Evolutionary conservation across 2,329 filamentous ascomycete species (phyloP), one percentile per base, ranked within the genome.

Genomic region (Waltergamsia citrina): DNA sequence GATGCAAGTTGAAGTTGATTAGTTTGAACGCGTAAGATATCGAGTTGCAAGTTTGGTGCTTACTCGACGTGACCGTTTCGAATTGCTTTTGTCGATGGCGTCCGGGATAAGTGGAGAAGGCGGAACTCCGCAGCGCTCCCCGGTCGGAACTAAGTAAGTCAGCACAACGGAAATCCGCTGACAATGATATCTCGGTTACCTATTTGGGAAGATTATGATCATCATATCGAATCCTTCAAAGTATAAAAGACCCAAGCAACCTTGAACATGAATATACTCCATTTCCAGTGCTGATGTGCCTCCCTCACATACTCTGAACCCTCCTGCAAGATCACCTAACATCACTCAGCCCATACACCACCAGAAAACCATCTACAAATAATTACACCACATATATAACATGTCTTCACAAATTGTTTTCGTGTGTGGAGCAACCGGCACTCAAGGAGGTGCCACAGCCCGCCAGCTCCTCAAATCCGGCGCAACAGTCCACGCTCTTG

Each of bases 361-460:
- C 15, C 28, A n/a, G 14, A 6, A 3, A n/a, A 26, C 9, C 14
- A 33, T 9, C 29, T 12, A 10, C 16, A 6, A 12, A 6, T 15
- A 33, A 5, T 15, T 10, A 27, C 33, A 3, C 14, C 23, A 28
- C 24, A n/a, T 29, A 10, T 14, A 11, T 19, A 29, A n/a, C 44
- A 41, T 60, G 55, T 27, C 52, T 34, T 39, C 51, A 40, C 51
- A 41, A 17, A 50, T 56, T 22, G n/a, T n/a, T n/a, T 65, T 64
- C 40, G 51, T 65, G 38, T 49, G 47, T 36, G 54, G 51, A 33
- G 57, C 56, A 6, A 65, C 62, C 2, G 62, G 62, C 19, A 51
- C 39, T 26, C 59, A 62, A 38, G 62, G 63, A 30, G 50, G 50
- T 4, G 49, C 56, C 8, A 38, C 63, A 18, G 48, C 53, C 33